A percentile compares a stretch with the other conserved stretches of the same genome.
Evolutionary conservation across 805 yeast genomes (phyloP).

Genomic region (Cyberlindnera veronae): DNA sequence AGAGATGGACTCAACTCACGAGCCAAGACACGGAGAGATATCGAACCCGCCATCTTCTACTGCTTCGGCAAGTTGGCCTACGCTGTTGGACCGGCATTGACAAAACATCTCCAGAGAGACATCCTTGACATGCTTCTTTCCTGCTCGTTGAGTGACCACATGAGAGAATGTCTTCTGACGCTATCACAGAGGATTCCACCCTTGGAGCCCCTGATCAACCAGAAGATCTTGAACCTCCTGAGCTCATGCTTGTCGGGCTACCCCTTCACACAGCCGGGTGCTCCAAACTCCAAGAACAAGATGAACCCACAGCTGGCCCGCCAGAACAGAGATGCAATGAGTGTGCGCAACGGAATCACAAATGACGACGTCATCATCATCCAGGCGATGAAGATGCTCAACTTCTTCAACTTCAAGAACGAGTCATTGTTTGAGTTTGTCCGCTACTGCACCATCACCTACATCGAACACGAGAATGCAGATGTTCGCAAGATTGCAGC

Average conservation of each 20-base stretch:
- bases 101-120: conserved; percentile 82
- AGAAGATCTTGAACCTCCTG: conserved; percentile 63
- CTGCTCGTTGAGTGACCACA: conserved; percentile 79
- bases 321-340: conserved; percentile 72
- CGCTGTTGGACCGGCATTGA: conserved; percentile 90
- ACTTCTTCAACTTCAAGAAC: conserved; percentile 68
- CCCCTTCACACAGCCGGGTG: conserved; percentile 78
- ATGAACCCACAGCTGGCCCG: conserved; percentile 66
- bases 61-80: conserved; percentile 83
- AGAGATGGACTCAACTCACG: conserved; percentile 66
- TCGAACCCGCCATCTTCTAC: conserved; percentile 82
- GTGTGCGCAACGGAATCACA: conserved; percentile 61
- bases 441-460: conserved; percentile 75
- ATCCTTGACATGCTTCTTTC: conserved; percentile 73
- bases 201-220: conserved; percentile 66
- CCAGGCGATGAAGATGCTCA: conserved; percentile 76
- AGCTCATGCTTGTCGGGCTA: conserved; percentile 79
- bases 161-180: conserved; percentile 70
- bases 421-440: conserved; percentile 85
- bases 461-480: conserved; percentile 75
- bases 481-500: conserved; percentile 84
- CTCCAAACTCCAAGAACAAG: conserved; percentile 54
- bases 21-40: conserved; percentile 58
- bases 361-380: conserved; percentile 52
- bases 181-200: conserved; percentile 77